These are phyloP conservation scores for Knufia petricola DNA, from an alignment of 2,329 filamentous ascomycete species.

Conservation along the genomic window DNA sequence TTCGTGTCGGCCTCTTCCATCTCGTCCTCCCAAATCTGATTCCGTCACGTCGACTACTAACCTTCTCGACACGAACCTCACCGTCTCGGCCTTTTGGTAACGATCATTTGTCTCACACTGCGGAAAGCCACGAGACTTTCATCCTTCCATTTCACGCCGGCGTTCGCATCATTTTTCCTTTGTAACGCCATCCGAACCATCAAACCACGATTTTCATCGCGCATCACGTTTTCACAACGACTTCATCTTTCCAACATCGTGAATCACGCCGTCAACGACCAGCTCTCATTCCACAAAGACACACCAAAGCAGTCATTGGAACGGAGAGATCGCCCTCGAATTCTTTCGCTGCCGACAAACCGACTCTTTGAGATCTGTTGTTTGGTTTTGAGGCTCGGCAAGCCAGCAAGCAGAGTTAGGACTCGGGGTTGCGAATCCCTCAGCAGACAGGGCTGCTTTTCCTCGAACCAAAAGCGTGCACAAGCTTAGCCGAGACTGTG, in stretches of 20 bases:
- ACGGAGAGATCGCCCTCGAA: neutral
- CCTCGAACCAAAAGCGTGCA: neutral
- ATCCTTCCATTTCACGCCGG: neutral
- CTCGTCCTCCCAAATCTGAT: constrained; percentile 7
- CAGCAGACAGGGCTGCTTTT: constrained; percentile 4
- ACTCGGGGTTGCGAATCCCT: neutral
- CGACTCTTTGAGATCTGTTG: neutral
- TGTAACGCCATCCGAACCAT: neutral
- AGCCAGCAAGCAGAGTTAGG: constrained; percentile 4
- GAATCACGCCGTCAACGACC: neutral
- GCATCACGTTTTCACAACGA: neutral
- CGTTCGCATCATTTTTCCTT: neutral
- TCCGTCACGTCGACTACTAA: constrained; percentile 3
- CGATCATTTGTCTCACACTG: neutral
- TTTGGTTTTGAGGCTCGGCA: constrained; percentile 5
- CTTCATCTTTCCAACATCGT: neutral
- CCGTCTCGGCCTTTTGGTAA: neutral
- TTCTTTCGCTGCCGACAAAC: neutral
- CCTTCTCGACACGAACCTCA: neutral
- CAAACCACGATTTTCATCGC: neutral
- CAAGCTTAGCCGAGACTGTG: neutral
- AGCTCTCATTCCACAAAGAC: neutral
- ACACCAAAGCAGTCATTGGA: neutral
- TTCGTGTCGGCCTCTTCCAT: neutral
- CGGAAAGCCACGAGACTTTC: neutral